phyloP scores from a whole-genome alignment of 129 eudicot genomes.

The Flaveria bidentis region DNA sequence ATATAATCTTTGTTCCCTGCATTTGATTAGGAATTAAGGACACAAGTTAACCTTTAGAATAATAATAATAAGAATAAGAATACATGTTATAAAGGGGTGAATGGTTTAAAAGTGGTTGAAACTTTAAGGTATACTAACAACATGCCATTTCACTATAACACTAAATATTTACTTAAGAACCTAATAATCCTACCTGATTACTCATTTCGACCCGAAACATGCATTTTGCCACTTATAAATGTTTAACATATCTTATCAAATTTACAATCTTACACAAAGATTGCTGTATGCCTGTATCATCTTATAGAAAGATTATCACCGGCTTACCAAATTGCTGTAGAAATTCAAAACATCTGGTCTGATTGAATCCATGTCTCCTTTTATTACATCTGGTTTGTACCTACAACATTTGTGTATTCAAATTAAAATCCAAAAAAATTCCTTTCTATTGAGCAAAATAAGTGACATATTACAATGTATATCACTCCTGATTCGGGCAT shows the following conservation, averaged over 20 bases:
- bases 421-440: not conserved
- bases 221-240: slow-evolving; percentile 1
- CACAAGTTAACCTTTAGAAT: not conserved
- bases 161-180: not conserved
- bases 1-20: slow-evolving; percentile 76
- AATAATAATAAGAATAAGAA: not conserved
- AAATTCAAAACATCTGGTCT: slow-evolving; percentile 68
- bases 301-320: not conserved
- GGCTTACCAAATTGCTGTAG: slow-evolving; percentile 59
- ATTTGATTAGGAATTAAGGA: not conserved
- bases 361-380: slow-evolving; percentile 94
- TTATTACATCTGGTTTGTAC: slow-evolving; percentile 86
- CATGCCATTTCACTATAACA: too few relatives aligned
- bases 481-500: not conserved
- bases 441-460: not conserved
- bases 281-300: not conserved
- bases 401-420: slow-evolving; percentile 36
- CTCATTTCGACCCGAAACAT: not conserved
- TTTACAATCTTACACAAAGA: not conserved
- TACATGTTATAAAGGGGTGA: not conserved
- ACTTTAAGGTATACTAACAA: not conserved
- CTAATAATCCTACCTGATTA: not conserved
- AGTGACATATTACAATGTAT: not conserved
- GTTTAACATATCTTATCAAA: not conserved
- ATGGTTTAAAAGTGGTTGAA: not conserved